Conservation (phyloP, 164 flowering plant species). For the Platanus orientalis region DNA sequence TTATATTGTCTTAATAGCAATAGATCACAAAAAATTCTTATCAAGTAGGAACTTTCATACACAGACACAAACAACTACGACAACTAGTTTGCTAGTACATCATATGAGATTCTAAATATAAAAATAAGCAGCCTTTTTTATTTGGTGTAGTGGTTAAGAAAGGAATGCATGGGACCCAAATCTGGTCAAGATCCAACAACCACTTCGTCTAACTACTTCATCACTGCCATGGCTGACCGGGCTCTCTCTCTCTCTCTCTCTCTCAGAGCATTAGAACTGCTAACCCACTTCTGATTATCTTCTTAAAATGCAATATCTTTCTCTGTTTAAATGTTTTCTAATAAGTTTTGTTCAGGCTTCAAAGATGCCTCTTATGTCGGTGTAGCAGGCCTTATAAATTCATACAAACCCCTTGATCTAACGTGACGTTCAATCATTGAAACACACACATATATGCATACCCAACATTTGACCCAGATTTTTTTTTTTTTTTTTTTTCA, state of each 20-base stretch:
- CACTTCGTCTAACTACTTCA: background rate
- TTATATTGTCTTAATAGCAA: too few species aligned
- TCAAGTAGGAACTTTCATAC: background rate
- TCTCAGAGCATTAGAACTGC: background rate
- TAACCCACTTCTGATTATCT: too few species aligned
- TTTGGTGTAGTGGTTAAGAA: background rate
- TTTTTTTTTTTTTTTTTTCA: background rate
- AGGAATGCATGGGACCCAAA: background rate
- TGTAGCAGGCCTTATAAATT: slow-evolving; percentile 6
- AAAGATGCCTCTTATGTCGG: background rate
- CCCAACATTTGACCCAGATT: background rate
- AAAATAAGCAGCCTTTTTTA: background rate
- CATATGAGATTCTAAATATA: background rate
- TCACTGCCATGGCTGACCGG: slow-evolving; percentile 5
- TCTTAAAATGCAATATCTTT: background rate
- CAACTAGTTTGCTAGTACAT: background rate
- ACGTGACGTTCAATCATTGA: slow-evolving; percentile 28
- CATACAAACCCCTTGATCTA: slow-evolving; percentile 5
- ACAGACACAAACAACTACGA: background rate
- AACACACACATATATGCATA: slow-evolving; percentile 10
- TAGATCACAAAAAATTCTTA: too few species aligned
- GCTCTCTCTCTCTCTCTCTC: slow-evolving; percentile 3
- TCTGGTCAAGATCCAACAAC: slow-evolving; percentile 6
- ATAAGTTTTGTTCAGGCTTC: background rate
- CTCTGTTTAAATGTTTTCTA: background rate